These are phyloP conservation scores for Geoglossum glabrum DNA, from an alignment of 495 filamentous ascomycete species.

Conservation along the genomic window DNA sequence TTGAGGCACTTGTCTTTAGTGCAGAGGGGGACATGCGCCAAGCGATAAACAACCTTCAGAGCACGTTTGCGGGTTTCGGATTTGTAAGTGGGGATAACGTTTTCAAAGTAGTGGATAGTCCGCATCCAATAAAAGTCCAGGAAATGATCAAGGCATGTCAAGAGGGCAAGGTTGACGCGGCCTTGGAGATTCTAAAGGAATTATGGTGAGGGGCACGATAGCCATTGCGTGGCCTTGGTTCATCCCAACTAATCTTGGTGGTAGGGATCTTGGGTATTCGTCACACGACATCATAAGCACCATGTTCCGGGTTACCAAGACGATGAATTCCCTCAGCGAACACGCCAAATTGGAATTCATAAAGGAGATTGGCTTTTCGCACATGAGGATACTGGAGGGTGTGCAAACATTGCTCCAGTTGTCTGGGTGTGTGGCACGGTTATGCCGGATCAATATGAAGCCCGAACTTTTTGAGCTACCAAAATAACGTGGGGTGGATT, in stretches of 20 bases:
- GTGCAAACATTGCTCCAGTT: constrained; percentile 89
- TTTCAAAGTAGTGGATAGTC: constrained; percentile 91
- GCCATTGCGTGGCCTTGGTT: neutral
- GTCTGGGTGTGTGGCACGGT: constrained; percentile 70
- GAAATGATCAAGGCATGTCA: constrained; percentile 94
- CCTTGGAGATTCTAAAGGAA: constrained; percentile 72
- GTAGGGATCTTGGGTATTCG: constrained; percentile 65
- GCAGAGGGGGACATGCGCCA: constrained; percentile 98
- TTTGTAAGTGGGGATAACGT: constrained; percentile 96
- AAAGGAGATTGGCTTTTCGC: constrained; percentile 94
- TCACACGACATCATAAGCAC: constrained; percentile 96
- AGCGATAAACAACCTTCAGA: constrained; percentile 97
- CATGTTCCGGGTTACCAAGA: constrained; percentile 98
- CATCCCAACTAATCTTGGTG: neutral
- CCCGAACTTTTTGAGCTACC: constrained; percentile 56
- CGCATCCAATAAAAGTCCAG: constrained; percentile 95
- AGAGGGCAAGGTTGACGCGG: constrained; percentile 72
- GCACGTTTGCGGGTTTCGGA: constrained; percentile 84
- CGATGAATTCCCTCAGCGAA: constrained; percentile 71
- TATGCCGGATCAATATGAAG: constrained; percentile 92
- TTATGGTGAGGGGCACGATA: constrained; percentile 43
- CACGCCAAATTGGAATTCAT: constrained; percentile 92
- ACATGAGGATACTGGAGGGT: constrained; percentile 95
- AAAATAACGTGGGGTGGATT: neutral
- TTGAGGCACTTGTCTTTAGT: constrained; percentile 88